Evolutionary conservation across 2,329 filamentous ascomycete species (phyloP), one percentile per base, ranked within the genome.

Genomic region (Gnomoniopsis smithogilvyi): DNA sequence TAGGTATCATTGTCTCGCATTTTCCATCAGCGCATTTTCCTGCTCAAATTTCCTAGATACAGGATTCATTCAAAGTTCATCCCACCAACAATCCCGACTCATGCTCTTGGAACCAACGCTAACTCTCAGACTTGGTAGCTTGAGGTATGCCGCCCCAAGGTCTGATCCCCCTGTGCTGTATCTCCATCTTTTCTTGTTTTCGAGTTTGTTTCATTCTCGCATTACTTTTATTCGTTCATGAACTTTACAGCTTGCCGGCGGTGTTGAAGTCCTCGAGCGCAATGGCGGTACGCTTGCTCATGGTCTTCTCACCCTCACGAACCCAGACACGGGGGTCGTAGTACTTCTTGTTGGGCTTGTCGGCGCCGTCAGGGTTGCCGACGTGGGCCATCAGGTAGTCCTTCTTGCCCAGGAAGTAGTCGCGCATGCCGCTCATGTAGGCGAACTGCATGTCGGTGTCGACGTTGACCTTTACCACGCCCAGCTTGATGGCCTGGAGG

Each of bases 331-430:
- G 88, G 69, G 92, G 92, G 80, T 91, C 87, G 69, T 90, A 92
- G 81, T 81, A 88, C 81, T 97, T 98, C 91, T 99, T 99, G 88
- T 99, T 99, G 73, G 95, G 94, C 89, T 98, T 98, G 81, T 96
- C 91, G 21, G 86, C 88, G 62, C 61, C 61, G 30, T 98, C 93
- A 66, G 94, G 94, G 85, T 98, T 99, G 71, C 95, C 95, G 67
- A 99, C 89, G 71, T 91, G 85, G 62, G 83, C 86, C 80, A 84
- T 79, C 68, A 99, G 80, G 83, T 98, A 99, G 70, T 96, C 94
- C 81, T 96, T 93, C 86, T 97, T 97, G 76, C 86, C 90, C 71
- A 92, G 77, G 74, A 98, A 84, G 83, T 92, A 99, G 81, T 99
- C 94, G 65, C 95, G 91, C 80, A 98, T 90, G 79, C 95, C 95